These are phyloP conservation scores for Aaosphaeria pasadenensis DNA, from an alignment of 2,329 filamentous ascomycete species.

Conservation along the genomic window DNA sequence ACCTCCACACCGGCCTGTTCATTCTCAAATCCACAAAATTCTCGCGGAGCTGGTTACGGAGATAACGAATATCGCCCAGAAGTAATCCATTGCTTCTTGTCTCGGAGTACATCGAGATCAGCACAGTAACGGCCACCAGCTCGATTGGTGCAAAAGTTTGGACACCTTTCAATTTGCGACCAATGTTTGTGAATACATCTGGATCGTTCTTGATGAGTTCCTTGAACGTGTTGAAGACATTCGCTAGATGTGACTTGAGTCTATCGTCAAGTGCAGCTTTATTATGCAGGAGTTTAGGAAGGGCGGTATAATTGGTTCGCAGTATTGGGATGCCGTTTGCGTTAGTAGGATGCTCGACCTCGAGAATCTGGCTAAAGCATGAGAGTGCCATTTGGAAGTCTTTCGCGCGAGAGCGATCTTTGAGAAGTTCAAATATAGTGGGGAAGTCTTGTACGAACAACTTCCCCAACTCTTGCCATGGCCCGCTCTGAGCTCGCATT, in stretches of 20 bases:
- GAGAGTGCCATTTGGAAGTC: constrained; percentile 33
- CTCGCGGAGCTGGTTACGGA: constrained; percentile 24
- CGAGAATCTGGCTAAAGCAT: constrained; percentile 38
- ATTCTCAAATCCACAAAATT: constrained; percentile 27
- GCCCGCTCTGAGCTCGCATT: constrained; percentile 44
- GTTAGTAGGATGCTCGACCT: constrained; percentile 23
- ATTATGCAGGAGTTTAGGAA: constrained; percentile 27
- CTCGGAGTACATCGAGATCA: constrained; percentile 31
- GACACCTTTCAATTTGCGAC: constrained; percentile 18
- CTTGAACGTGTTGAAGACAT: constrained; percentile 29
- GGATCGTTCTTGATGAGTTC: constrained; percentile 23
- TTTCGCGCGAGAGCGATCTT: constrained; percentile 23
- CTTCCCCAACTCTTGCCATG: constrained; percentile 45
- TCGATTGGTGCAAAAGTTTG: constrained; percentile 38
- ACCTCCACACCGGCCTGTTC: constrained; percentile 23
- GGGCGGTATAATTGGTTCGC: constrained; percentile 14
- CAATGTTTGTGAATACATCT: constrained; percentile 26
- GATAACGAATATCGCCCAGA: constrained; percentile 24
- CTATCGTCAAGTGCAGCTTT: constrained; percentile 21
- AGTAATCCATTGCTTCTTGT: constrained; percentile 23
- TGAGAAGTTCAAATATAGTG: constrained; percentile 29
- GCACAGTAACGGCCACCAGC: constrained; percentile 29
- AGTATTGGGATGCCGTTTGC: constrained; percentile 22
- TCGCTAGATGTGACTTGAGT: constrained; percentile 29
- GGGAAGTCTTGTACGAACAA: constrained; percentile 44